These are phyloP conservation scores for Mycothermus thermophilus DNA, from an alignment of 495 filamentous ascomycete genomes.

Conservation along the genomic window DNA sequence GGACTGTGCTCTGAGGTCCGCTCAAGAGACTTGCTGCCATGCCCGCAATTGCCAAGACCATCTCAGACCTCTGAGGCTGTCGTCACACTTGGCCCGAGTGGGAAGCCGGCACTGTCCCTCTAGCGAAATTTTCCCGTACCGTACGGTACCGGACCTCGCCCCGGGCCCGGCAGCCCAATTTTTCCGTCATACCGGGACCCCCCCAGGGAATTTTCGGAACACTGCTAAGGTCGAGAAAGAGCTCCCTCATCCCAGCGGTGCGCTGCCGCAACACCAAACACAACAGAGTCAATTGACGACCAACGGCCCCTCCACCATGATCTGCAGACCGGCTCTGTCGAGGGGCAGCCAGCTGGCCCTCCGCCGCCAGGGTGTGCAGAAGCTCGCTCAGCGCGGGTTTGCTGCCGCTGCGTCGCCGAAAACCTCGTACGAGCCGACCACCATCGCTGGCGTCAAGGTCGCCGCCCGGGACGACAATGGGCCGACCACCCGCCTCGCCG, in stretches of 20 bases:
- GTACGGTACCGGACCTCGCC: too few species aligned
- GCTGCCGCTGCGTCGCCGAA: conserved; percentile 62
- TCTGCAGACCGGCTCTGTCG: conserved; percentile 67
- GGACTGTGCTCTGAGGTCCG: too few species aligned
- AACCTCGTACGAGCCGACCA: conserved; percentile 77
- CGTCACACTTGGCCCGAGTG: too few species aligned
- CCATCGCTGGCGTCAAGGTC: conserved; percentile 76
- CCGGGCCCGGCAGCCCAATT: too few species aligned
- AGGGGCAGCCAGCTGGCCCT: conserved; percentile 65
- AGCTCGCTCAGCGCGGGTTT: conserved; percentile 49
- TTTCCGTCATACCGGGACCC: conserved; percentile 16
- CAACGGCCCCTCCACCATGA: conserved; percentile 50
- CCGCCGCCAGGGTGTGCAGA: conserved; percentile 46
- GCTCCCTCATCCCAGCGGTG: conserved; percentile 14
- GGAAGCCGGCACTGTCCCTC: too few species aligned
- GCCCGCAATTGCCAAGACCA: too few species aligned
- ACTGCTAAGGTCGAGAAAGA: conserved; percentile 8
- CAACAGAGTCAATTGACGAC: conserved; percentile 39
- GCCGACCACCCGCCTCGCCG: conserved; percentile 73
- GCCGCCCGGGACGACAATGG: conserved; percentile 77
- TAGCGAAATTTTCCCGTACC: too few species aligned
- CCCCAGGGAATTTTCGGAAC: conserved; percentile 28
- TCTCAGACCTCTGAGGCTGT: too few species aligned
- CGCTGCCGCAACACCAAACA: conserved; percentile 24
- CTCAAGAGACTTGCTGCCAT: too few species aligned